These are phyloP conservation scores for Colletotrichum ledebouriae DNA, from an alignment of 2,329 filamentous ascomycete species.

Conservation along the genomic window DNA sequence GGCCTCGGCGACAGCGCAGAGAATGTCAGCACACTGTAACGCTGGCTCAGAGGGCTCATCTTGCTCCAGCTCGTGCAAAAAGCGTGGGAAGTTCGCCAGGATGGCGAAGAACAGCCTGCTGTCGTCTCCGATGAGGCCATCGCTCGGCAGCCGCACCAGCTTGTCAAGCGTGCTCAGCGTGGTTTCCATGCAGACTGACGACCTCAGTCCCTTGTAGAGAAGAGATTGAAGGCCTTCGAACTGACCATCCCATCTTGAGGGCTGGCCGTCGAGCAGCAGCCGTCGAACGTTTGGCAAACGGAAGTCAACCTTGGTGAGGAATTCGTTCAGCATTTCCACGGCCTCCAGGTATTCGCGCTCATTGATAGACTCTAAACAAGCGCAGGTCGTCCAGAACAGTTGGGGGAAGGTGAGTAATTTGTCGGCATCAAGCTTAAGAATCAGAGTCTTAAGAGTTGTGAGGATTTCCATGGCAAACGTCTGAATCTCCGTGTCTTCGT, in stretches of 20 bases:
- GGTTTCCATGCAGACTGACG: constrained; percentile 82
- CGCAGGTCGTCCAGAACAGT: constrained; percentile 97
- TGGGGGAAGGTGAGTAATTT: constrained; percentile 92
- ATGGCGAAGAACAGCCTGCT: constrained; percentile 86
- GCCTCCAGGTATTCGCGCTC: constrained; percentile 95
- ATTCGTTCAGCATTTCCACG: constrained; percentile 89
- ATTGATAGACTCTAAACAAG: constrained; percentile 96
- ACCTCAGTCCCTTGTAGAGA: constrained; percentile 92
- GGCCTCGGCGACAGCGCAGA: constrained; percentile 79
- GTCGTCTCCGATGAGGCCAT: constrained; percentile 84
- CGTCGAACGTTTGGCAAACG: constrained; percentile 76
- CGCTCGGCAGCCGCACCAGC: constrained; percentile 83
- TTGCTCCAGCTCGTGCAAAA: constrained; percentile 83
- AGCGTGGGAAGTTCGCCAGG: constrained; percentile 92
- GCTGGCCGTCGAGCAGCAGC: constrained; percentile 82
- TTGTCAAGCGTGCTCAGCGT: constrained; percentile 84
- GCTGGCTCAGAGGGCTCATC: constrained; percentile 67
- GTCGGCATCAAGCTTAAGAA: constrained; percentile 83
- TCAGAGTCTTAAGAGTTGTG: constrained; percentile 92
- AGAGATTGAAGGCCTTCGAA: constrained; percentile 90
- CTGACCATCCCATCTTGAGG: constrained; percentile 86
- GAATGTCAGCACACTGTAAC: constrained; percentile 74
- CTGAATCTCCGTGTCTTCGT: constrained; percentile 93
- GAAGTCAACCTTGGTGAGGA: constrained; percentile 87
- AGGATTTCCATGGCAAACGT: constrained; percentile 98